Percentiles rank a stretch among this genome's conserved stretches.
Evolutionary conservation across 371 early-diverging fungal genomes (phyloP).

Genomic region (Modicella reniformis): DNA sequence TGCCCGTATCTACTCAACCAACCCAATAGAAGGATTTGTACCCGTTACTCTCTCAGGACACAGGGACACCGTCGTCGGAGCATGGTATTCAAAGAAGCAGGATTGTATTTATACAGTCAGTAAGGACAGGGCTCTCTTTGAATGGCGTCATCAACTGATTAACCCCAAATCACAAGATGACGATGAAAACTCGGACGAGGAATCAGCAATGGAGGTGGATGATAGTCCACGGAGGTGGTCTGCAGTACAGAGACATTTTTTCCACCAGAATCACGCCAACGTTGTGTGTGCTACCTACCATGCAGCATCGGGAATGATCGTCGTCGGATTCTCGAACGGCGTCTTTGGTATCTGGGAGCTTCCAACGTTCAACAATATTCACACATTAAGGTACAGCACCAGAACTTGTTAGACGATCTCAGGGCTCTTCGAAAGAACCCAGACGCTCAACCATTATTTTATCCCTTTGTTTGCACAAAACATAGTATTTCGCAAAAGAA

Average conservation of each 20-base stretch:
- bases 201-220: slow-evolving; percentile 65
- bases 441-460: background rate
- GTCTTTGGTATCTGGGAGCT: slow-evolving; percentile 97
- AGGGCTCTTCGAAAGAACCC: background rate
- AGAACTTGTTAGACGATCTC: too few species aligned
- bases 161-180: slow-evolving; percentile 52
- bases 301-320: slow-evolving; percentile 75
- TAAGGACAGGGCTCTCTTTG: slow-evolving; percentile 89
- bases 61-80: slow-evolving; percentile 85
- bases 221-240: slow-evolving; percentile 67
- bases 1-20: slow-evolving; percentile 78
- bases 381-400: slow-evolving; percentile 89
- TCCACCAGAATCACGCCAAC: slow-evolving; percentile 76
- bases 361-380: slow-evolving; percentile 87
- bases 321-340: slow-evolving; percentile 92
- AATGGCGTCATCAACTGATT: slow-evolving; percentile 72
- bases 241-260: slow-evolving; percentile 72
- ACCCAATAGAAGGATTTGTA: slow-evolving; percentile 71
- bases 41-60: slow-evolving; percentile 87
- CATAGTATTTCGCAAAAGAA: slow-evolving; percentile 93
- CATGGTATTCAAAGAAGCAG: slow-evolving; percentile 88
- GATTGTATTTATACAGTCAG: slow-evolving; percentile 88
- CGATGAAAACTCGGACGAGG: slow-evolving; percentile 59
- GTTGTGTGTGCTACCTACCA: slow-evolving; percentile 88
- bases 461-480: slow-evolving; percentile 50